Evolutionary conservation across 805 yeast species (phyloP).

Genomic region (Candida namnaoensis): DNA sequence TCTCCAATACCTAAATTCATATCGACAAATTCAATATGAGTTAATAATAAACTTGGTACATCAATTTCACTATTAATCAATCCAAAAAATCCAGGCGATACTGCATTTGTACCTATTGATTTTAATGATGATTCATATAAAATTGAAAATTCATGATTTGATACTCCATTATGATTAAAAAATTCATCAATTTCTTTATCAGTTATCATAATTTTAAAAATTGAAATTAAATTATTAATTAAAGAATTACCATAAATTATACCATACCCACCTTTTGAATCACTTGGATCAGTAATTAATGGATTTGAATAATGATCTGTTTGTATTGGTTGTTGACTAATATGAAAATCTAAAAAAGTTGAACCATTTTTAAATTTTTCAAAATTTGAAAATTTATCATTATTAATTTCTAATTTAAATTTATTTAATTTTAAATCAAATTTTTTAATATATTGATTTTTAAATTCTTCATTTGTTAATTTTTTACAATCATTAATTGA

Average conservation of each 20-base stretch:
- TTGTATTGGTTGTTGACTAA: too few relatives aligned
- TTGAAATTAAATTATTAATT: too few relatives aligned
- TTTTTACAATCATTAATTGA: slow-evolving; percentile 7
- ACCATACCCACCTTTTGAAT: too few relatives aligned
- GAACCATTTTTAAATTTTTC: too few relatives aligned
- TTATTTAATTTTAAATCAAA: not conserved
- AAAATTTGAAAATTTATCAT: too few relatives aligned
- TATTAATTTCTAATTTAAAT: slow-evolving; percentile 1
- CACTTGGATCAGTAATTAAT: too few relatives aligned
- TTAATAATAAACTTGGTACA: slow-evolving; percentile 11
- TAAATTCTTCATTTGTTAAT: slow-evolving; percentile 10
- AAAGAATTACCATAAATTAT: too few relatives aligned
- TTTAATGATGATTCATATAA: slow-evolving; percentile 12
- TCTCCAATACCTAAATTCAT: slow-evolving; percentile 14
- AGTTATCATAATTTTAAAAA: too few relatives aligned
- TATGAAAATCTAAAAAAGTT: too few relatives aligned
- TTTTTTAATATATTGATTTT: slow-evolving; percentile 2
- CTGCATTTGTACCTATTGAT: slow-evolving; percentile 15
- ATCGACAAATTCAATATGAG: slow-evolving; percentile 16
- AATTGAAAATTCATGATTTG: slow-evolving; percentile 3
- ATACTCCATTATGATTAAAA: slow-evolving; percentile 3
- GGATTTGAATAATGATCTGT: too few relatives aligned
- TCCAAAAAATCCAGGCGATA: slow-evolving; percentile 14
- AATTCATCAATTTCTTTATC: slow-evolving; percentile 5
- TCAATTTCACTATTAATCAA: slow-evolving; percentile 8